Evolutionary conservation across 306 rosid species (phyloP).

Genomic region (Acacia crassicarpa): DNA sequence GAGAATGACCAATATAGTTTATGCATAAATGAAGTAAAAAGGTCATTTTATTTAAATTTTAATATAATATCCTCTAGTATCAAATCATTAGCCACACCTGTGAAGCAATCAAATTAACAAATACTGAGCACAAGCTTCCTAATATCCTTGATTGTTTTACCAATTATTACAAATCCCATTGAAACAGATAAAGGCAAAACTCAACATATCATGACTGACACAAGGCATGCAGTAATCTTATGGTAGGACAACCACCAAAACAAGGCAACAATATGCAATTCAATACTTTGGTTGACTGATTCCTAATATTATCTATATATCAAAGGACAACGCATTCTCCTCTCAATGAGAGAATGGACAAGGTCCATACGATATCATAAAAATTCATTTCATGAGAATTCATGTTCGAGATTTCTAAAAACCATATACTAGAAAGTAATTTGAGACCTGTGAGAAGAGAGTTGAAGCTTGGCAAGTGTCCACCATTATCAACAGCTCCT

Average conservation of each 20-base stretch:
- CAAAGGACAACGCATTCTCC: not conserved
- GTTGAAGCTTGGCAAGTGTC: conserved; percentile 98
- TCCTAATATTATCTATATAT: not conserved
- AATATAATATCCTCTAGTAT: not conserved
- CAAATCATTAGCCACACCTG: not conserved
- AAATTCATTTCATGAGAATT: conserved; percentile 12
- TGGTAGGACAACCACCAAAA: conserved; percentile 8
- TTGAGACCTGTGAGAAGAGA: conserved; percentile 86
- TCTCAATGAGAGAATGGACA: not conserved
- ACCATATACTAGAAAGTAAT: conserved; percentile 14
- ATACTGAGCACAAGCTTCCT: not conserved
- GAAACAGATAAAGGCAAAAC: not conserved
- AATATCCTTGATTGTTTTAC: not conserved
- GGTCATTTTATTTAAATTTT: not conserved
- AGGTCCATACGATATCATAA: not conserved
- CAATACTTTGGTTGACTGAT: conserved; percentile 4
- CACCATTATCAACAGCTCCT: conserved; percentile 98
- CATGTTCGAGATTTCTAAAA: conserved; percentile 4
- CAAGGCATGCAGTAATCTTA: conserved; percentile 13
- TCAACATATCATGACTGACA: conserved; percentile 16
- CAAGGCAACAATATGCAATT: not conserved
- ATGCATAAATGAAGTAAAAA: not conserved
- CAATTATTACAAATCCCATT: not conserved
- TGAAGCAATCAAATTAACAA: conserved; percentile 2
- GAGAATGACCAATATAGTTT: not conserved